Evolutionary conservation across 331 rosid species (phyloP).

Genomic region (Quercus lobata): DNA sequence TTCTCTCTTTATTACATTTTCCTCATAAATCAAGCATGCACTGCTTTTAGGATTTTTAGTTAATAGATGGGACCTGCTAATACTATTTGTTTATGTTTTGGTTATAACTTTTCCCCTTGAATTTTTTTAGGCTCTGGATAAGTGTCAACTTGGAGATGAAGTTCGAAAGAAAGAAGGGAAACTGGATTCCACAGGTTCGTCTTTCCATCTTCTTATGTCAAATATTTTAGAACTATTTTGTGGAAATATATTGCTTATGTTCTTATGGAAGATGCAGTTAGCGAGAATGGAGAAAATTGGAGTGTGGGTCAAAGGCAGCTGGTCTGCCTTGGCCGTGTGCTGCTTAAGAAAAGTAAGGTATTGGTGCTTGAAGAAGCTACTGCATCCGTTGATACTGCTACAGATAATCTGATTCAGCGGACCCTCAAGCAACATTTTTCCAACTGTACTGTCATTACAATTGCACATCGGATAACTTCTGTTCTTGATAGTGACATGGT

Average conservation of each 20-base stretch:
- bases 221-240: background rate
- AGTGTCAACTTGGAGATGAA: conserved; percentile 91
- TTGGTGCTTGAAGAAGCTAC: conserved; percentile 92
- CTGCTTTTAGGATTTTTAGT: background rate
- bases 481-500: conserved; percentile 79
- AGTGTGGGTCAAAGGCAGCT: conserved; percentile 89
- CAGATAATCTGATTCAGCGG: conserved; percentile 73
- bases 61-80: background rate
- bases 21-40: background rate
- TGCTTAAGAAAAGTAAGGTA: conserved; percentile 71
- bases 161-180: conserved; percentile 72
- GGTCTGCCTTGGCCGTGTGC: conserved; percentile 77
- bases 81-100: background rate
- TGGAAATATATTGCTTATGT: conserved; percentile 8
- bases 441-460: conserved; percentile 58
- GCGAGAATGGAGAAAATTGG: conserved; percentile 84
- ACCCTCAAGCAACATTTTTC: conserved; percentile 59
- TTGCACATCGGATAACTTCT: conserved; percentile 73
- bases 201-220: background rate
- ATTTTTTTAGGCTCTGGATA: conserved; percentile 57
- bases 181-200: conserved; percentile 69
- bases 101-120: background rate
- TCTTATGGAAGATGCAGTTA: conserved; percentile 33
- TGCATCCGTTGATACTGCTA: conserved; percentile 84
- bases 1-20: background rate